Evolutionary conservation across 2,329 filamentous ascomycete genomes (phyloP).

Genomic region (Penicillium sp.): DNA sequence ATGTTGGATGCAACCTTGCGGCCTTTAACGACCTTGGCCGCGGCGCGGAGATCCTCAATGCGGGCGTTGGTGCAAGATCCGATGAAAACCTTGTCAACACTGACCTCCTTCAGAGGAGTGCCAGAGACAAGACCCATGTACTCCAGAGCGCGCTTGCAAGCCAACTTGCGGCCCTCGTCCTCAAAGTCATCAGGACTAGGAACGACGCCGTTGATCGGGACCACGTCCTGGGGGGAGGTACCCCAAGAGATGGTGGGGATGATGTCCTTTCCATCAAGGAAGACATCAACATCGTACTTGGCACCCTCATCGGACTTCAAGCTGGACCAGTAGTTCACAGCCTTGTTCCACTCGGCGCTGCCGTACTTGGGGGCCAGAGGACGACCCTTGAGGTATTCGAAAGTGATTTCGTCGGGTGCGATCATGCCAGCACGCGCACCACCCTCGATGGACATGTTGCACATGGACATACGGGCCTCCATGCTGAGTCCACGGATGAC

Average conservation of each 20-base stretch:
- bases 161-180: slow-evolving; percentile 75
- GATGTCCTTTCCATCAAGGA: slow-evolving; percentile 91
- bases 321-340: slow-evolving; percentile 82
- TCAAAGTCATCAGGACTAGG: slow-evolving; percentile 86
- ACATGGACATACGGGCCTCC: slow-evolving; percentile 98
- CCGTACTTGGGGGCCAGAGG: slow-evolving; percentile 84
- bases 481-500: slow-evolving; percentile 88
- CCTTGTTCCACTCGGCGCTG: slow-evolving; percentile 86
- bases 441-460: slow-evolving; percentile 98
- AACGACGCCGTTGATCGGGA: slow-evolving; percentile 90
- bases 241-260: slow-evolving; percentile 94
- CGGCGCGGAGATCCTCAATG: slow-evolving; percentile 91
- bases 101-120: slow-evolving; percentile 88
- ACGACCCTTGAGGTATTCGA: slow-evolving; percentile 90
- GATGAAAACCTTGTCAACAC: slow-evolving; percentile 94
- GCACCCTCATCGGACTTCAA: slow-evolving; percentile 85
- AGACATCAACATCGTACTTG: slow-evolving; percentile 85
- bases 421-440: slow-evolving; percentile 97
- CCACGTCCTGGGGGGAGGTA: slow-evolving; percentile 91
- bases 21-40: slow-evolving; percentile 82
- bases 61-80: slow-evolving; percentile 97
- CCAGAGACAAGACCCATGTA: slow-evolving; percentile 94
- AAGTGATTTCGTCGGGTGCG: slow-evolving; percentile 89
- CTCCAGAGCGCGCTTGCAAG: slow-evolving; percentile 79
- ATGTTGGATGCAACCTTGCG: slow-evolving; percentile 84